These are phyloP conservation scores for Solanum pimpinellifolium DNA, from an alignment of 257 asterid genomes.

Conservation along the genomic window DNA sequence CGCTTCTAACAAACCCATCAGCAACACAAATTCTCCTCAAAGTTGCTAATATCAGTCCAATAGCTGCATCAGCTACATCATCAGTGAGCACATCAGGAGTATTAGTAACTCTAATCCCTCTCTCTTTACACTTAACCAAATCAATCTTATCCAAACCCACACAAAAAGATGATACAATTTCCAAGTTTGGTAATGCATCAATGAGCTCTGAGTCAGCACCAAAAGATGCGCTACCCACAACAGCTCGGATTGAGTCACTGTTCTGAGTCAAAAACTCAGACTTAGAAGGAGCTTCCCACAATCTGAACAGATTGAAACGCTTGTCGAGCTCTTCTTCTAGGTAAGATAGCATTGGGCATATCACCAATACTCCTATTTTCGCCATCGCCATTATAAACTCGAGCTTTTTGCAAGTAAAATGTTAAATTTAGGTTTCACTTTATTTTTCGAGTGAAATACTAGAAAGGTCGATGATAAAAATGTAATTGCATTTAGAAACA, in stretches of 20 bases:
- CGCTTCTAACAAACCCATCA: constrained; percentile 35
- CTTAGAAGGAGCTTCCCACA: constrained; percentile 33
- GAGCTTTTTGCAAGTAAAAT: neutral
- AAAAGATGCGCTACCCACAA: constrained; percentile 35
- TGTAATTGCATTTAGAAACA: too few relatives aligned
- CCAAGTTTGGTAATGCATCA: constrained; percentile 47
- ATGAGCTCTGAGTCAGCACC: constrained; percentile 61
- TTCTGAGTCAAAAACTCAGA: constrained; percentile 18
- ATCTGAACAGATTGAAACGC: constrained; percentile 52
- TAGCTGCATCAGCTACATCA: constrained; percentile 68
- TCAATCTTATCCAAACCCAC: constrained; percentile 77
- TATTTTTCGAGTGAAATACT: too few relatives aligned
- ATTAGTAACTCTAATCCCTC: constrained; percentile 63
- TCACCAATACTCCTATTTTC: constrained; percentile 41
- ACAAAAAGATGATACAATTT: constrained; percentile 57
- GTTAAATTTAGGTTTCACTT: neutral
- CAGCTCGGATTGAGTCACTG: constrained; percentile 38
- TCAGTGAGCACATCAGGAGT: constrained; percentile 85
- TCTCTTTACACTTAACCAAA: constrained; percentile 44
- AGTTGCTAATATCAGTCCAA: constrained; percentile 37
- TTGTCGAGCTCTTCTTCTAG: constrained; percentile 48
- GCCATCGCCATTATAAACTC: constrained; percentile 16
- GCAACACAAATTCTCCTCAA: constrained; percentile 41
- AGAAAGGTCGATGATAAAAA: too few relatives aligned
- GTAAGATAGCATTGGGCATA: constrained; percentile 44